Evolutionary conservation across 192 early-diverging fungal species (phyloP).

Genomic region (Linnemannia zychae): DNA sequence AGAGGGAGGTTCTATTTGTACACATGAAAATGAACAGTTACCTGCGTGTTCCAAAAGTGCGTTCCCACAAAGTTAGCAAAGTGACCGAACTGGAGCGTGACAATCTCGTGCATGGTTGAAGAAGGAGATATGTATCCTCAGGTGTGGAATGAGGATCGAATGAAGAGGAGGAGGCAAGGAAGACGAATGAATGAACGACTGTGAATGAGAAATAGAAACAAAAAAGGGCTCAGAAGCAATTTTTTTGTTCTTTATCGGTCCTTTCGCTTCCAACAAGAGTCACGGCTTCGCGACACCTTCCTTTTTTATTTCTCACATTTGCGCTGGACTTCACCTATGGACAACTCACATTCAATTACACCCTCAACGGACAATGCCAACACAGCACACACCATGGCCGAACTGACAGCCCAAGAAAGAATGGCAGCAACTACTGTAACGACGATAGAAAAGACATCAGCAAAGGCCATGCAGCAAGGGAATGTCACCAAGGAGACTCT

Average conservation of each 20-base stretch:
- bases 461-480: neutral
- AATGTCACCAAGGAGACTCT: neutral
- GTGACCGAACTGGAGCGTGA: slow-evolving; percentile 95
- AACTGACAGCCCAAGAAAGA: neutral
- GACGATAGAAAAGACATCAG: too few relatives aligned
- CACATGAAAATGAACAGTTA: slow-evolving; percentile 16
- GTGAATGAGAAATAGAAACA: neutral
- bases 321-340: neutral
- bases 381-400: neutral
- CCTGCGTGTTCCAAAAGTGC: slow-evolving; percentile 95
- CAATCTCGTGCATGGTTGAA: slow-evolving; percentile 80
- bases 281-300: too few relatives aligned
- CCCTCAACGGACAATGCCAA: neutral
- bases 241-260: neutral
- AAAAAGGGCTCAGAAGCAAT: neutral
- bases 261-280: neutral
- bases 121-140: neutral
- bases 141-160: neutral
- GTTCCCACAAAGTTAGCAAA: slow-evolving; percentile 89
- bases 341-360: neutral
- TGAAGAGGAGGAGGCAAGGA: neutral
- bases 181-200: neutral
- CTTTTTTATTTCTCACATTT: neutral
- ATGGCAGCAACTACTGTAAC: neutral
- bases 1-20: neutral